A percentile compares a stretch with the other conserved stretches of the same genome.
phyloP scores from a whole-genome alignment of 176 grass and related monocot genomes.

The Secale cereale region DNA sequence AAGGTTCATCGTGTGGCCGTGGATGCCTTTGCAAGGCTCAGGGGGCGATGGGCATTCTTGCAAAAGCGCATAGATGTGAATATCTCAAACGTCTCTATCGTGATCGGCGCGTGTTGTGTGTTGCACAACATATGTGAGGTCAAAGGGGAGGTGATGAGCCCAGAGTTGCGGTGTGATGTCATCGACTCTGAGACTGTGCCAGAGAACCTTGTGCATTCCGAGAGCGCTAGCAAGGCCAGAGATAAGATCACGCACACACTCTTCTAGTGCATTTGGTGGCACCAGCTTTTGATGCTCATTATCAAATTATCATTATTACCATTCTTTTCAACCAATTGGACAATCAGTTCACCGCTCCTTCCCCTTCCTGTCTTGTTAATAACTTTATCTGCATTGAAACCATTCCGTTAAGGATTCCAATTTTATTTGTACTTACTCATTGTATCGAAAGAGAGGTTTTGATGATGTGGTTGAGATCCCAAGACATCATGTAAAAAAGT shows the following conservation, averaged over 20 bases:
- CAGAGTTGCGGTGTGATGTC: slow-evolving; percentile 27
- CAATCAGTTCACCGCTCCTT: not conserved
- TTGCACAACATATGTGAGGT: slow-evolving; percentile 62
- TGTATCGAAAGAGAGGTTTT: not conserved
- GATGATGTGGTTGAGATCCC: not conserved
- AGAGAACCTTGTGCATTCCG: slow-evolving; percentile 7
- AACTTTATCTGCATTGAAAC: not conserved
- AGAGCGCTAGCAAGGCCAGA: not conserved
- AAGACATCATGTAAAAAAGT: not conserved
- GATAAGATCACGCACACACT: not conserved
- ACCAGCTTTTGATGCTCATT: not conserved
- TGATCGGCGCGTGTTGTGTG: slow-evolving; percentile 60
- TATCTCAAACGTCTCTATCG: slow-evolving; percentile 46
- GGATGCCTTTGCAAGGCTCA: slow-evolving; percentile 37
- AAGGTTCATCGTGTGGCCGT: slow-evolving; percentile 34
- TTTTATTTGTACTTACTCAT: not conserved
- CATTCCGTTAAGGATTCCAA: not conserved
- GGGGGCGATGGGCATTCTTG: slow-evolving; percentile 41
- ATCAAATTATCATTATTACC: not conserved
- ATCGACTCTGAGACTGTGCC: slow-evolving; percentile 5
- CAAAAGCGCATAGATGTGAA: slow-evolving; percentile 57
- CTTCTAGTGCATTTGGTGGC: slow-evolving; percentile 1
- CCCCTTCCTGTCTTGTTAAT: not conserved
- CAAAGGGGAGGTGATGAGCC: slow-evolving; percentile 37
- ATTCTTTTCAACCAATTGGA: not conserved